A percentile compares a stretch with the other conserved stretches of the same genome.
Evolutionary conservation across 192 early-diverging fungal species (phyloP).

Genomic region (Piromyces finnis): DNA sequence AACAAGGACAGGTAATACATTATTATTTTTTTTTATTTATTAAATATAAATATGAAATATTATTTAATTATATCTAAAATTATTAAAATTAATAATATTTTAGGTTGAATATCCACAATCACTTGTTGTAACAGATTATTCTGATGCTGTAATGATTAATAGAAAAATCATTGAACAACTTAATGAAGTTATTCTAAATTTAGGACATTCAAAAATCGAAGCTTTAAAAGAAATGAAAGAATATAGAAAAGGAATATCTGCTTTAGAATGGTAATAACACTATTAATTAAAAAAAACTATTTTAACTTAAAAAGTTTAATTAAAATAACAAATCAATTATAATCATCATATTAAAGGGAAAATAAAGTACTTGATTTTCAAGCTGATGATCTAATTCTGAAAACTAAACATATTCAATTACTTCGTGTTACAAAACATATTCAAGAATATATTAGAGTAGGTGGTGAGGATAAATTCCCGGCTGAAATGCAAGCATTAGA

Average conservation of each 20-base stretch:
- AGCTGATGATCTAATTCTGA: conserved; percentile 28
- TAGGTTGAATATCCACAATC: conserved; percentile 39
- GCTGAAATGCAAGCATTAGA: conserved; percentile 29
- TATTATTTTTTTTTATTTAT: too few relatives aligned
- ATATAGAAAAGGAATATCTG: conserved; percentile 39
- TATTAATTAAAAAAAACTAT: too few relatives aligned
- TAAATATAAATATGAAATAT: too few relatives aligned
- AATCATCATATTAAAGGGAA: conserved; percentile 20
- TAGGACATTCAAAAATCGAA: conserved; percentile 32
- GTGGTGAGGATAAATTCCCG: conserved; percentile 28
- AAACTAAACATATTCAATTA: conserved; percentile 38
- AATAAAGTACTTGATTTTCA: conserved; percentile 45
- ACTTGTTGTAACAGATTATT: conserved; percentile 40
- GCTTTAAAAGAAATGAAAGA: conserved; percentile 44
- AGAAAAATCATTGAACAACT: conserved; percentile 25
- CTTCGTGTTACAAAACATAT: conserved; percentile 41
- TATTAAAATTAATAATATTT: too few relatives aligned
- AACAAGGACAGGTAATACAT: conserved; percentile 29
- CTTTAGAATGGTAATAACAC: conserved; percentile 42
- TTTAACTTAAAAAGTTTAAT: too few relatives aligned
- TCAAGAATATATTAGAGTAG: conserved; percentile 37
- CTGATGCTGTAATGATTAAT: conserved; percentile 26
- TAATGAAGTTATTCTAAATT: conserved; percentile 23
- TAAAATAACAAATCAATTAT: too few relatives aligned
- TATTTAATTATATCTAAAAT: too few relatives aligned